Conservation (phyloP, 164 flowering plant genomes). For the Buxus sempervirens region DNA sequence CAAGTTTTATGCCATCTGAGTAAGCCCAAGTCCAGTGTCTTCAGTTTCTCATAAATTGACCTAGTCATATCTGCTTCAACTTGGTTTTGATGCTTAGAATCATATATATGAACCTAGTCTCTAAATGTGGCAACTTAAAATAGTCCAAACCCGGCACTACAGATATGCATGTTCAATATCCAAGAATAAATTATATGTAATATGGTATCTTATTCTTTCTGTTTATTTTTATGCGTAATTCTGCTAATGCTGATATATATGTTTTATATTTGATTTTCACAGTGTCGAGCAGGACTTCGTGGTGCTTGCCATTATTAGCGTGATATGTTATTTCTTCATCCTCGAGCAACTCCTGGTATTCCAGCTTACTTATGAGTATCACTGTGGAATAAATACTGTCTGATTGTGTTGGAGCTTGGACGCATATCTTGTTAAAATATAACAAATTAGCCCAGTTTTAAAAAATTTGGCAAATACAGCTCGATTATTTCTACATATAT, state of each 20-base stretch:
- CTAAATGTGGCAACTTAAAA: not conserved
- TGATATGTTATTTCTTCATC: constrained; percentile 91
- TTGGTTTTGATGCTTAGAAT: too few species aligned
- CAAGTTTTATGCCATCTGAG: not conserved
- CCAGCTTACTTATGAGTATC: constrained; percentile 3
- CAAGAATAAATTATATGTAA: not conserved
- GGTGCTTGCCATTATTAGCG: constrained; percentile 79
- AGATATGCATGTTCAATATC: not conserved
- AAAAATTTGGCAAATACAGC: too few species aligned
- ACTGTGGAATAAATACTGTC: not conserved
- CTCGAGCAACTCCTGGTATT: constrained; percentile 95
- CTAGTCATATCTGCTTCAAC: too few species aligned
- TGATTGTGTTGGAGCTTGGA: constrained; percentile 1
- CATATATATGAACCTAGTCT: not conserved
- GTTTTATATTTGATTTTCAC: constrained; percentile 24
- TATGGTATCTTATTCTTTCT: not conserved
- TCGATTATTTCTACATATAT: too few species aligned
- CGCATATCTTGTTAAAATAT: not conserved
- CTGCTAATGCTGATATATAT: constrained; percentile 10
- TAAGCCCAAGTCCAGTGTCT: too few species aligned
- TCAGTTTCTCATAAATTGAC: too few species aligned
- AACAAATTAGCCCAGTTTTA: too few species aligned
- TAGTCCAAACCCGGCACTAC: not conserved
- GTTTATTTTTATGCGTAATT: too few species aligned
- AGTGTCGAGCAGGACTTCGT: constrained; percentile 90